phyloP scores from a whole-genome alignment of 169 alveolate species.

The Eimeria sp. region DNA sequence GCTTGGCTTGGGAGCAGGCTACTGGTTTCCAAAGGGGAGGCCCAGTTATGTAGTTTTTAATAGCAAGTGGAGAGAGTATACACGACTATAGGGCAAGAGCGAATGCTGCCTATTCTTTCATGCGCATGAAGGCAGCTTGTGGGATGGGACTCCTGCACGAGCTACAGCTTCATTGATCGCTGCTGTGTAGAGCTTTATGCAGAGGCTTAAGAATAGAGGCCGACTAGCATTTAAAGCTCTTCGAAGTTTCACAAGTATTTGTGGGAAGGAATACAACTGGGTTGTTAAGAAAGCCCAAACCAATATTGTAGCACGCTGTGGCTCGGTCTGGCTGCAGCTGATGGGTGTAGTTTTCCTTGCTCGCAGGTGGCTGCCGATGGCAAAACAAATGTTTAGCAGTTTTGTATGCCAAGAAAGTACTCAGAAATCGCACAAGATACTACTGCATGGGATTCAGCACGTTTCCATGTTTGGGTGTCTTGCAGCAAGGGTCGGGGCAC shows the following conservation, averaged over 20 bases:
- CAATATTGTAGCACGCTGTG: not conserved
- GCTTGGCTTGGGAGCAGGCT: conserved; percentile 29
- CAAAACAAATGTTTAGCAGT: no score
- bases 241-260: not conserved
- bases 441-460: no score
- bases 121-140: not conserved
- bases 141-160: not conserved
- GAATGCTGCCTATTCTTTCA: not conserved
- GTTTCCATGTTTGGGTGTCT: no score
- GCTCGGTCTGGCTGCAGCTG: not conserved
- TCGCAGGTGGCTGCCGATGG: not conserved
- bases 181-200: not conserved
- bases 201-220: not conserved
- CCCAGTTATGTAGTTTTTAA: not conserved
- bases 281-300: not conserved
- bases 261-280: not conserved
- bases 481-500: no score
- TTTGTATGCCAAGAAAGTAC: no score
- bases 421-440: no score
- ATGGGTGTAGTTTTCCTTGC: not conserved
- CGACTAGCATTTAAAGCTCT: not conserved
- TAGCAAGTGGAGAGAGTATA: not conserved
- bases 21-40: not conserved
- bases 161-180: not conserved
- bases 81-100: not conserved